Evolutionary conservation across 2,329 filamentous ascomycete genomes (phyloP).

Genomic region (Ophiostoma tasmaniense): DNA sequence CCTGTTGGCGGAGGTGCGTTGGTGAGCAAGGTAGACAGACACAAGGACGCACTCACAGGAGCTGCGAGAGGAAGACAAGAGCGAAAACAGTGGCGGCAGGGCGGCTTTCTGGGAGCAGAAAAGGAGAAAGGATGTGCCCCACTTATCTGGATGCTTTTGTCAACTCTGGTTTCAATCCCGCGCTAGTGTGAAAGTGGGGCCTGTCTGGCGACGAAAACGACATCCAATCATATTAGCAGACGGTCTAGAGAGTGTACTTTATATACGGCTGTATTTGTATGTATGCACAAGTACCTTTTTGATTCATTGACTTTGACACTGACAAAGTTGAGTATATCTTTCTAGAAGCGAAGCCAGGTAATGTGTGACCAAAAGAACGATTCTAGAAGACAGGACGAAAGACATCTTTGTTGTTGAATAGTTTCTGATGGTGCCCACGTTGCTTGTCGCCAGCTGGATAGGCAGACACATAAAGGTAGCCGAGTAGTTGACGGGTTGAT

Average conservation of each 20-base stretch:
- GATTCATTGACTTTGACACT: background rate
- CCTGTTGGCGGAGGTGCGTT: background rate
- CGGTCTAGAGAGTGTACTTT: background rate
- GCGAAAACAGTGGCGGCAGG: background rate
- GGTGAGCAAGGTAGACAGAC: constrained; percentile 1
- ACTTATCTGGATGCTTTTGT: background rate
- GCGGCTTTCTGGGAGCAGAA: background rate
- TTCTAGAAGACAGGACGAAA: background rate
- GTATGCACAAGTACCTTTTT: background rate
- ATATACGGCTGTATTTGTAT: background rate
- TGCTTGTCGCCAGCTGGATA: background rate
- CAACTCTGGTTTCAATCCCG: constrained; percentile 12
- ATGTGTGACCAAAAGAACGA: background rate
- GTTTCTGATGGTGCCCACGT: background rate
- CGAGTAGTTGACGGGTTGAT: background rate
- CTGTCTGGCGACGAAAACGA: constrained; percentile 11
- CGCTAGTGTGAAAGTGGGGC: constrained; percentile 13
- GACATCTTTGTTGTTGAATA: background rate
- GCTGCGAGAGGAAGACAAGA: background rate
- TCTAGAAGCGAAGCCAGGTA: background rate
- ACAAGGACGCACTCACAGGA: background rate
- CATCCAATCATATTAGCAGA: background rate
- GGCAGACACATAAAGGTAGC: background rate
- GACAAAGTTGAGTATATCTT: background rate
- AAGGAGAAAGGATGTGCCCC: background rate